phyloP scores from a whole-genome alignment of 257 asterid species.

The Capsicum pubescens region DNA sequence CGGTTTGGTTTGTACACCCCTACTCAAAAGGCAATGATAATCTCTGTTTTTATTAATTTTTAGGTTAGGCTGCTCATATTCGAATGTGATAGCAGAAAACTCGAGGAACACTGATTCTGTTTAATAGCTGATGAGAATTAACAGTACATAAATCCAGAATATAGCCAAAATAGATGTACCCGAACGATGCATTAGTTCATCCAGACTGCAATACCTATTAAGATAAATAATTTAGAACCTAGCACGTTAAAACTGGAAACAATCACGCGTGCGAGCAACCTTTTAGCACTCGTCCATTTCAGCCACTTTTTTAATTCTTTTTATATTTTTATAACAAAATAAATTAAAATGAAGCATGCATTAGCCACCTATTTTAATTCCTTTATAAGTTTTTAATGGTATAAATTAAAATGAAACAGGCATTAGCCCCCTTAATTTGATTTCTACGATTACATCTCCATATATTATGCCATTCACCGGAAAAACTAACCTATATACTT shows the following conservation, averaged over 20 bases:
- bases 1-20: no score
- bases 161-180: constrained; percentile 1
- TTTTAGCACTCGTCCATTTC: not conserved
- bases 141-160: constrained; percentile 5
- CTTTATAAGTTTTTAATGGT: not conserved
- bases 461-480: constrained; percentile 20
- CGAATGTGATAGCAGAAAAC: not conserved
- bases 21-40: not conserved
- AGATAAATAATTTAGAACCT: not conserved
- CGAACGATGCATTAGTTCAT: constrained; percentile 11
- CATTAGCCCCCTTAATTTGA: not conserved
- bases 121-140: not conserved
- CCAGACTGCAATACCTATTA: not conserved
- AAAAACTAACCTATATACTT: not conserved
- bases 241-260: not conserved
- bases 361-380: constrained; percentile 5
- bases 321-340: not conserved
- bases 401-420: not conserved
- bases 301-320: not conserved
- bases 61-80: constrained; percentile 4
- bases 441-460: not conserved
- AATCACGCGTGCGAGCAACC: not conserved
- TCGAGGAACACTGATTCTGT: not conserved
- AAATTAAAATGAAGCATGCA: not conserved
- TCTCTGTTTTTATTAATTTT: not conserved